phyloP scores from a whole-genome alignment of 331 rosid genomes.

The Phaseolus coccineus region DNA sequence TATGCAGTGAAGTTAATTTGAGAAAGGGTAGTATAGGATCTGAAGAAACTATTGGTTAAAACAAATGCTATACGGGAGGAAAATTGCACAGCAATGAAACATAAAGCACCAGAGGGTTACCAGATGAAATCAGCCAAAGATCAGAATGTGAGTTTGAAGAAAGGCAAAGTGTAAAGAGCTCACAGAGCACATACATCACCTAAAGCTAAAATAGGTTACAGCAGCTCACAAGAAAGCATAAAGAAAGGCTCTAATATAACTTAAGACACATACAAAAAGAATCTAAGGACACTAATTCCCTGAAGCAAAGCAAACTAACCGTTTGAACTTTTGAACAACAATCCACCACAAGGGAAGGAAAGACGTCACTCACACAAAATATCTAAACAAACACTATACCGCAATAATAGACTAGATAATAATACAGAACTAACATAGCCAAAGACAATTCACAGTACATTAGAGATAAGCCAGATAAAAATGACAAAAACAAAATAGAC shows the following conservation, averaged over 20 bases:
- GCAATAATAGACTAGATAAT: slow-evolving; percentile 2
- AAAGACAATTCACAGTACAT: neutral
- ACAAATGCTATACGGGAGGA: neutral
- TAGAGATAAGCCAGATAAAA: slow-evolving; percentile 22
- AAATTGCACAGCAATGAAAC: slow-evolving; percentile 20
- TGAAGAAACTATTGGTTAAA: slow-evolving; percentile 15
- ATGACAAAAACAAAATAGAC: neutral
- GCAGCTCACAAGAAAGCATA: slow-evolving; percentile 73
- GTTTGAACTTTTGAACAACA: slow-evolving; percentile 43
- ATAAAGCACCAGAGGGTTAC: slow-evolving; percentile 39
- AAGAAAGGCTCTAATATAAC: slow-evolving; percentile 42
- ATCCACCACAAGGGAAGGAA: slow-evolving; percentile 42
- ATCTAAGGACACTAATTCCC: slow-evolving; percentile 55
- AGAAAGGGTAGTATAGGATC: neutral
- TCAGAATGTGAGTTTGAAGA: slow-evolving; percentile 38
- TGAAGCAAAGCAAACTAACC: slow-evolving; percentile 68
- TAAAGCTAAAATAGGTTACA: slow-evolving; percentile 52
- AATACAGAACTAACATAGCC: neutral
- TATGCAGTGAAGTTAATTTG: neutral
- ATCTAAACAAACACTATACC: slow-evolving; percentile 1
- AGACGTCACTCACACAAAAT: neutral
- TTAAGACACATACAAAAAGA: slow-evolving; percentile 48
- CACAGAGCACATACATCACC: slow-evolving; percentile 32
- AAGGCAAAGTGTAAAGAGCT: slow-evolving; percentile 44
- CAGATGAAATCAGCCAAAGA: slow-evolving; percentile 21